Evolutionary conservation across 2,329 filamentous ascomycete species (phyloP).

Genomic region (Xylaria sp.): DNA sequence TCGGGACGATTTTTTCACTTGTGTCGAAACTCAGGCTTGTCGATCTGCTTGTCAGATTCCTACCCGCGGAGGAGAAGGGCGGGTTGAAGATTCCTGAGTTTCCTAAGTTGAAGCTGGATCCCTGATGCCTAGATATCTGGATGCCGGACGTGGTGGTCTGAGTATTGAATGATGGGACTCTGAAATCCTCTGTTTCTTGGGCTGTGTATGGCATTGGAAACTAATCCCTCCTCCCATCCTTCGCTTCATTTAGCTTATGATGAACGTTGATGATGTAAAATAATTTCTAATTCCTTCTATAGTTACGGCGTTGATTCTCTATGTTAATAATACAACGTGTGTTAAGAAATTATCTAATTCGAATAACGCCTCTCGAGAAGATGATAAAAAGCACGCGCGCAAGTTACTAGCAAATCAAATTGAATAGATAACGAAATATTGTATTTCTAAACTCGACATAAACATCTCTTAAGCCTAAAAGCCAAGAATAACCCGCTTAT

Average conservation of each 20-base stretch:
- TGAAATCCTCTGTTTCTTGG: not conserved
- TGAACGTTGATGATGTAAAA: not conserved
- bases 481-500: not conserved
- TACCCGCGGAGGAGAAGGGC: conserved; percentile 40
- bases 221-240: not conserved
- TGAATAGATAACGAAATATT: not conserved
- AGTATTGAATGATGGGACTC: not conserved
- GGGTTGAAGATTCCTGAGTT: conserved; percentile 44
- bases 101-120: conserved; percentile 40
- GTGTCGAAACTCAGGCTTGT: conserved; percentile 41
- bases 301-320: not conserved
- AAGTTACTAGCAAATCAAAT: not conserved
- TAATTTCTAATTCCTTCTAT: not conserved
- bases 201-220: not conserved
- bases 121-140: not conserved
- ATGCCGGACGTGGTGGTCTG: not conserved
- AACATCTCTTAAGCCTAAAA: not conserved
- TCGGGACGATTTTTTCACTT: conserved; percentile 40
- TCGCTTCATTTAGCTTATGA: not conserved
- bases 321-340: not conserved
- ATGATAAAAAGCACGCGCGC: not conserved
- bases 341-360: not conserved
- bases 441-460: not conserved
- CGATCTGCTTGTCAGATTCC: conserved; percentile 34
- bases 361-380: too few relatives aligned